Base-by-base conservation (phyloP, 805 yeast species). In the Scheffersomyces lignosus region DNA sequence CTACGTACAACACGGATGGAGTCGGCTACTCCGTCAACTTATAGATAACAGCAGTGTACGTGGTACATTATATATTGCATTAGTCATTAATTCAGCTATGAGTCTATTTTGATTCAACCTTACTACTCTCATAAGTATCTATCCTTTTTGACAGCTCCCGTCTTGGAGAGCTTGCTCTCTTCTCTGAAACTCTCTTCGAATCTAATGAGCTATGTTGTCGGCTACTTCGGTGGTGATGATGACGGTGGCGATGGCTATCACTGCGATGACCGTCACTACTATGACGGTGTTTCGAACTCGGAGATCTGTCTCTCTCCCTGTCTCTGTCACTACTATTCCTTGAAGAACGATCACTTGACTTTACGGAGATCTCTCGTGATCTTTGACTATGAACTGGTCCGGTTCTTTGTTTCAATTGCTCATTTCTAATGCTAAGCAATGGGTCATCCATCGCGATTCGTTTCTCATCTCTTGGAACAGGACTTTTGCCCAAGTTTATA, bases 361-460 rank as follows among this genome's bases (percentile, higher is more conserved):
- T n/a, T n/a, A n/a, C n/a, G n/a, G n/a, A n/a, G n/a, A n/a, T n/a
- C n/a, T 27, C 15, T 7, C 16, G 16, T 27, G 29, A 13, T 7
- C 16, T 7, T 7, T 27, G 24, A 10, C 16, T 27, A n/a, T 27
- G 16, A 27, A 14, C 9, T 15, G 10, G 6, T 15, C 15, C 8
- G 10, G 9, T 15, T 12, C 8, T 13, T 18, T 49, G 38, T 37
- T 40, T 47, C 16, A 45, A 34, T 36, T 55, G 58, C 31, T 60
- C 61, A 28, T 55, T 38, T 43, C 64, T 62, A 7, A 77, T 70
- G 38, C 58, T 64, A 28, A 66, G 48, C 62, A 80, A 62, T 1
- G 85, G 85, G 47, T 80, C 85, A 28, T 75, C 68, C 5, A 34
- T 46, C 24, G 37, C 27, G 23, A 27, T 64, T n/a, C n/a, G n/a